Conservation (phyloP, 108 stramenopile species). For the Pseudonitzschia multiseries region DNA sequence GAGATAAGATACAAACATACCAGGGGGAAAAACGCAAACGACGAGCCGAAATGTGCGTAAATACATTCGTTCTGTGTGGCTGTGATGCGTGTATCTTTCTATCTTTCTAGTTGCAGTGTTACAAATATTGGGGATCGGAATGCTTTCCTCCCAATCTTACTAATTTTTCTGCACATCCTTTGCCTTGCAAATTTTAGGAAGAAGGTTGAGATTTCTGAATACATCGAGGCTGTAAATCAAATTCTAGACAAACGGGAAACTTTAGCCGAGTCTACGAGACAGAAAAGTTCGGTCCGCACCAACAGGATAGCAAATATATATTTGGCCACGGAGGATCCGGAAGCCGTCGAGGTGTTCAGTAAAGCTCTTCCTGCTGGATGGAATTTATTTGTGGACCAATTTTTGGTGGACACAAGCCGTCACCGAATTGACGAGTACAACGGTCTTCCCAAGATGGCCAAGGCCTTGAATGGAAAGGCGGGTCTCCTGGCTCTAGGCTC, state of each 20-base stretch:
- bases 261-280: neutral
- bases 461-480: conserved; percentile 23
- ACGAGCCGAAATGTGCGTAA: conserved; percentile 41
- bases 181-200: conserved; percentile 1
- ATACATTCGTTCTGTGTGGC: neutral
- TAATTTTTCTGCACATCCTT: neutral
- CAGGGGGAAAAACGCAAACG: neutral
- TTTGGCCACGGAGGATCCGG: conserved; percentile 54
- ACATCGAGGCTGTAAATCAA: conserved; percentile 37
- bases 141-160: neutral
- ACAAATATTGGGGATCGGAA: neutral
- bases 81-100: neutral
- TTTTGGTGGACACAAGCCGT: conserved; percentile 21
- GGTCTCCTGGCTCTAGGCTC: conserved; percentile 49
- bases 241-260: conserved; percentile 28
- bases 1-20: conserved; percentile 1
- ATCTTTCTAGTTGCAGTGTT: too few species aligned
- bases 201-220: conserved; percentile 36
- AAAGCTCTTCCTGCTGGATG: conserved; percentile 26
- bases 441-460: conserved; percentile 18
- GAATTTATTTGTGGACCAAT: conserved; percentile 47
- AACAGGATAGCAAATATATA: conserved; percentile 29
- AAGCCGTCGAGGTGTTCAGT: conserved; percentile 36
- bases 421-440: conserved; percentile 25
- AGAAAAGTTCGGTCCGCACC: neutral